Base-by-base conservation (phyloP, 257 asterid genomes). In the Solanum ossicruentum region DNA sequence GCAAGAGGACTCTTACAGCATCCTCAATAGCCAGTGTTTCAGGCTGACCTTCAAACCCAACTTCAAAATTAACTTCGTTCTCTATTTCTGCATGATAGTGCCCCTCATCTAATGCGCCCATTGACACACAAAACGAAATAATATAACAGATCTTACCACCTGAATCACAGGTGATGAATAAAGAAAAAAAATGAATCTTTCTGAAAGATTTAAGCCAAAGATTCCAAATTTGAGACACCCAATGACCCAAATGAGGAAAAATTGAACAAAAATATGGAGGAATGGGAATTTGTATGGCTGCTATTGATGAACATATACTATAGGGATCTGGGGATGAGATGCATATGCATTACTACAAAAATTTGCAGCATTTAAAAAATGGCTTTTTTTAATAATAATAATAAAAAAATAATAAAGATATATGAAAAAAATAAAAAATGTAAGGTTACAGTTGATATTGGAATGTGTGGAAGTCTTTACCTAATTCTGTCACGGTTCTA, bases 21-120 rank as follows among this genome's bases (percentile, higher is more conserved):
- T 91, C 96, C 84, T 93, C 92, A 89, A 95, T 96, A 75, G 90
- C 94, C 55, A 88, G 18, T 57, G 83, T 89, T 83, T 91, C 98
- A 15, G 89, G 84, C 83, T 91, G 91, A 32, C 72, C 89, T 86
- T 91, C 95, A 81, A 88, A 87, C 55, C 91, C 93, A 84, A 90
- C 85, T 88, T 92, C 95, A 85, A 90, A 84, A 83, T 83, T 85
- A 87, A 91, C 93, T 89, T 92, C 94, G 85, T 93, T 93, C 81
- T 89, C 96, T 39, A 92, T 87, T 86, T 89, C 94, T 83, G 55
- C 89, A 80, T 84, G 60, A 71, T 86, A 93, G 78, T 91, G 95
- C 86, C 93, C 93, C 87, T 95, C 98, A 87, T 92, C 97, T 87
- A 93, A 88, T 90, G 94, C 98, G 75, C 97, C 97, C 99, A 96